phyloP scores from a whole-genome alignment of 1,139 yeast genomes.

The Candida tetrigidarum region DNA sequence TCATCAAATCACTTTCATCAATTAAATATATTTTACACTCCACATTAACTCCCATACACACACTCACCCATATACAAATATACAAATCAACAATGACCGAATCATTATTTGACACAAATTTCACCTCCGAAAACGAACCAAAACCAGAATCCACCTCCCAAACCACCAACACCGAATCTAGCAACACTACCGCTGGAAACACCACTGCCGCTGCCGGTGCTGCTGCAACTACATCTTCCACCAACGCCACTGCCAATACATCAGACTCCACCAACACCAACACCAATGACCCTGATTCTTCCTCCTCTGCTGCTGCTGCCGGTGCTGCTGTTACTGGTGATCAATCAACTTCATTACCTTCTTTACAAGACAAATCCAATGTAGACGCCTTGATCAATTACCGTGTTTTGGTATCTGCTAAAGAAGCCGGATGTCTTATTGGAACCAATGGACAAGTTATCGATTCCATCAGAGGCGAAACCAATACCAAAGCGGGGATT shows the following conservation, averaged over 20 bases:
- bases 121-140: slow-evolving; percentile 28
- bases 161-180: slow-evolving; percentile 2
- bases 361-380: slow-evolving; percentile 32
- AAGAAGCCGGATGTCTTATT: slow-evolving; percentile 90
- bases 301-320: slow-evolving; percentile 6
- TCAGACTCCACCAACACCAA: neutral
- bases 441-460: slow-evolving; percentile 88
- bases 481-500: slow-evolving; percentile 88
- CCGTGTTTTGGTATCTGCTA: slow-evolving; percentile 78
- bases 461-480: slow-evolving; percentile 74
- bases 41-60: neutral
- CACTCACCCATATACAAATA: neutral
- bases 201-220: slow-evolving; percentile 1
- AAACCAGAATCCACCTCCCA: slow-evolving; percentile 10
- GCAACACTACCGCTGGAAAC: slow-evolving; percentile 9
- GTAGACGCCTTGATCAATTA: slow-evolving; percentile 52
- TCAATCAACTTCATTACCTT: slow-evolving; percentile 30
- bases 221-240: neutral
- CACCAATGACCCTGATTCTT: neutral
- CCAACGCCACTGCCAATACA: slow-evolving; percentile 6
- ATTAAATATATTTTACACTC: neutral
- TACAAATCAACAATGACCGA: slow-evolving; percentile 34
- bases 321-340: slow-evolving; percentile 8
- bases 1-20: neutral
- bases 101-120: slow-evolving; percentile 46